Evolutionary conservation across 2,329 filamentous ascomycete genomes (phyloP).

Genomic region (Didymella lethalis): DNA sequence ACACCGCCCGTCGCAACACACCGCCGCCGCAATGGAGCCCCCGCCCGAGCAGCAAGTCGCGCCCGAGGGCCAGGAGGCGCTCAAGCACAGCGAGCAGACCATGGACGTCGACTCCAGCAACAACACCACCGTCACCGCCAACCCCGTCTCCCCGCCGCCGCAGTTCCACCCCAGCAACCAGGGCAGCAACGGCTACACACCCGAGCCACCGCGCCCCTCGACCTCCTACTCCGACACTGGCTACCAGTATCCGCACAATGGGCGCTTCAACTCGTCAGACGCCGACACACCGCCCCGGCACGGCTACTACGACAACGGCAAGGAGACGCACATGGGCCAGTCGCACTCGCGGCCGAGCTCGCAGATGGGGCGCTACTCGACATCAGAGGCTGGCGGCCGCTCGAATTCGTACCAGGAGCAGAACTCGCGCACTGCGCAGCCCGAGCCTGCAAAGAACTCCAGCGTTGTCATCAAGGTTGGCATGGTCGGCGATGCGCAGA

Average conservation of each 20-base stretch:
- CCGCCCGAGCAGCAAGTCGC: slow-evolving; percentile 30
- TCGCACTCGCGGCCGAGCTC: slow-evolving; percentile 59
- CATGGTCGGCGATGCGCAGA: slow-evolving; percentile 99
- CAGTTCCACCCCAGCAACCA: slow-evolving; percentile 41
- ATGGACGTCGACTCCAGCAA: slow-evolving; percentile 56
- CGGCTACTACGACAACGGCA: slow-evolving; percentile 43
- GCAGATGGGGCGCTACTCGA: slow-evolving; percentile 57
- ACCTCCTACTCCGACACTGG: slow-evolving; percentile 62
- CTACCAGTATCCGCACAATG: slow-evolving; percentile 51
- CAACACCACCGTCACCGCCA: slow-evolving; percentile 51
- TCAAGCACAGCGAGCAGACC: slow-evolving; percentile 47
- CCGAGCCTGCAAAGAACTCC: slow-evolving; percentile 57
- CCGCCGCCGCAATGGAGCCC: slow-evolving; percentile 29
- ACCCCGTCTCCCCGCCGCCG: slow-evolving; percentile 18
- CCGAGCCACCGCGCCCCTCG: slow-evolving; percentile 59
- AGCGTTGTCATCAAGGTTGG: slow-evolving; percentile 98
- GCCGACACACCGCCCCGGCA: slow-evolving; percentile 54
- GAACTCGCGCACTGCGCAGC: slow-evolving; percentile 54
- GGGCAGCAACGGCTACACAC: slow-evolving; percentile 45
- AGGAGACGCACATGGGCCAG: slow-evolving; percentile 48
- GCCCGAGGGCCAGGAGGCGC: slow-evolving; percentile 33
- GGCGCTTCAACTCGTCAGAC: slow-evolving; percentile 57
- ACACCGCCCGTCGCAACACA: background rate
- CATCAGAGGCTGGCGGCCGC: slow-evolving; percentile 53
- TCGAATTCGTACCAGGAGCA: slow-evolving; percentile 57